Conservation (phyloP, 768 basidiomycete species). For the Tricholoma flavovirens region DNA sequence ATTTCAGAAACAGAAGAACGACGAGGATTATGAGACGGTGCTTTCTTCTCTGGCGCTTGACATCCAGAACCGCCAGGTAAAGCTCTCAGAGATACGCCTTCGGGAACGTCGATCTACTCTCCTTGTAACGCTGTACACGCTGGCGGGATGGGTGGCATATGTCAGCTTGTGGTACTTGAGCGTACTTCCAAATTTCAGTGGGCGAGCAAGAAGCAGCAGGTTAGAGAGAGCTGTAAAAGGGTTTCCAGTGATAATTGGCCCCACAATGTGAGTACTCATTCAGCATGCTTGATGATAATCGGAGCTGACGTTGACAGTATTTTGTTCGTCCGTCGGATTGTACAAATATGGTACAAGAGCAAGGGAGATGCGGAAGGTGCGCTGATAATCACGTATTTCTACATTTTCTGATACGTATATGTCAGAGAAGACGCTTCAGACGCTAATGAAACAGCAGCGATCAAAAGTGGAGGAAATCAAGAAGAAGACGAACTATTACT, state of each 20-base stretch:
- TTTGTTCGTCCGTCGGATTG: slow-evolving; percentile 71
- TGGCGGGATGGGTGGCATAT: slow-evolving; percentile 70
- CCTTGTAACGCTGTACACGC: slow-evolving; percentile 70
- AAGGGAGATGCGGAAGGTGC: slow-evolving; percentile 79
- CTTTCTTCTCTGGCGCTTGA: slow-evolving; percentile 61
- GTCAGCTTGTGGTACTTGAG: slow-evolving; percentile 69
- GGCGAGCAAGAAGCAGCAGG: slow-evolving; percentile 19
- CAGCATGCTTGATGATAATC: not conserved
- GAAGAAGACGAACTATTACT: slow-evolving; percentile 95
- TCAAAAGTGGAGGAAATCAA: slow-evolving; percentile 92
- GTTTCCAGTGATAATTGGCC: slow-evolving; percentile 64
- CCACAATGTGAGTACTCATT: slow-evolving; percentile 59
- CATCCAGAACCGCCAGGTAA: slow-evolving; percentile 67
- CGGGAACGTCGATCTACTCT: slow-evolving; percentile 77
- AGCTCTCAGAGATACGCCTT: slow-evolving; percentile 77
- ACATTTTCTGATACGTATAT: not conserved
- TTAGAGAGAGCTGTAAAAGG: slow-evolving; percentile 42
- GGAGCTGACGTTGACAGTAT: slow-evolving; percentile 37
- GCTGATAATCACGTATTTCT: slow-evolving; percentile 11
- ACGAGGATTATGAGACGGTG: slow-evolving; percentile 75
- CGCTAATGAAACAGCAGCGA: slow-evolving; percentile 71
- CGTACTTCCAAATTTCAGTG: slow-evolving; percentile 40
- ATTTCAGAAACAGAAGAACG: slow-evolving; percentile 32
- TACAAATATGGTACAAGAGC: slow-evolving; percentile 78
- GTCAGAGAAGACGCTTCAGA: slow-evolving; percentile 74